These are phyloP conservation scores for Clonostachys byssicola DNA, from an alignment of 2,329 filamentous ascomycete genomes.

Conservation along the genomic window DNA sequence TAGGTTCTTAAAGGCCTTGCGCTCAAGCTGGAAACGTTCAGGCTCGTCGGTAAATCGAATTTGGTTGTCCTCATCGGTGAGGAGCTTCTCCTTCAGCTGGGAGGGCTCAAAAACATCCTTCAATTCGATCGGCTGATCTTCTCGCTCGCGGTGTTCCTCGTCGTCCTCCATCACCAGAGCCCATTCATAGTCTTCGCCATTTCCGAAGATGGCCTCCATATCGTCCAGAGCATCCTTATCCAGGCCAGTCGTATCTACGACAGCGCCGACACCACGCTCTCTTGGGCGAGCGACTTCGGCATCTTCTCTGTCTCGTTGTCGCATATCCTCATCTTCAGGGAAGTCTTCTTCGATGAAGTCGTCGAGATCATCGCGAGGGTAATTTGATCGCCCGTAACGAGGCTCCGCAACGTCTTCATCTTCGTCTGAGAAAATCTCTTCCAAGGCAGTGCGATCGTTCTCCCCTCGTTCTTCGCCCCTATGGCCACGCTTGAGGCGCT, in stretches of 20 bases:
- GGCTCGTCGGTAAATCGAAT: conserved; percentile 88
- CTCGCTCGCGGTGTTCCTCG: conserved; percentile 72
- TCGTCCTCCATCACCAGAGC: conserved; percentile 85
- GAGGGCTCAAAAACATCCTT: conserved; percentile 99
- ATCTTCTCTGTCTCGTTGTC: conserved; percentile 74
- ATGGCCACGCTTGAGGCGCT: conserved; percentile 90
- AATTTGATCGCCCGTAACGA: conserved; percentile 45
- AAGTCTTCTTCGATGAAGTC: conserved; percentile 98
- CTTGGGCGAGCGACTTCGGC: conserved; percentile 81
- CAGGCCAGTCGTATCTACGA: conserved; percentile 77
- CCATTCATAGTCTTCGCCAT: conserved; percentile 94
- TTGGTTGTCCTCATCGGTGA: conserved; percentile 91
- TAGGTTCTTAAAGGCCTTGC: conserved; percentile 81
- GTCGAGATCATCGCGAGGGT: conserved; percentile 75
- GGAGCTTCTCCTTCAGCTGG: conserved; percentile 86
- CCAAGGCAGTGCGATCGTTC: conserved; percentile 66
- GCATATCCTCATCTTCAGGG: conserved; percentile 78
- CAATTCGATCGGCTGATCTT: conserved; percentile 82
- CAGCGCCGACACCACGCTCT: conserved; percentile 64
- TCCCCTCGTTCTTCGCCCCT: conserved; percentile 66
- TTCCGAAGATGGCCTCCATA: conserved; percentile 93
- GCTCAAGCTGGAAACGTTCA: conserved; percentile 88
- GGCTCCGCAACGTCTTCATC: conserved; percentile 70
- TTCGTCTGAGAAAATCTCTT: conserved; percentile 94
- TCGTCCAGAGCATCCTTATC: conserved; percentile 93